Base-by-base conservation (phyloP, 192 early-diverging fungal species). In the Dissophora globulifera region DNA sequence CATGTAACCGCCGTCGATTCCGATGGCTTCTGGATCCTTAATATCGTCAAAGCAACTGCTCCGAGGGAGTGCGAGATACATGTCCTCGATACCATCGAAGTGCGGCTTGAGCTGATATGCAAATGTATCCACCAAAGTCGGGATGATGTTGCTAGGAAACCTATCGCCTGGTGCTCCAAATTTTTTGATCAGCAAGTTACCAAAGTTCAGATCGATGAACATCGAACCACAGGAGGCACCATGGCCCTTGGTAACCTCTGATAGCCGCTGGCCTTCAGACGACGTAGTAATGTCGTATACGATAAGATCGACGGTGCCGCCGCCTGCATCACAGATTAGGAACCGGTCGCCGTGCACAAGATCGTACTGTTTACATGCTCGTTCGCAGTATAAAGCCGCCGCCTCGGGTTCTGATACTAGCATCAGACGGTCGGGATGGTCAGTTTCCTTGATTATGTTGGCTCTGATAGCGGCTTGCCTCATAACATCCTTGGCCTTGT, bases 361-460 rank as follows among this genome's bases (percentile, higher is more conserved):
- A 26, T 83, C 63, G 31, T 74, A 61, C 42, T 74, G 67, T 0
- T 79, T 70, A 46, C 79, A 83, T 26, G 50, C 48, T 26, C 68
- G 67, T 56, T 83, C 74, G 29, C 82, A 82, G 50, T 81, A 81
- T 4, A 81, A 50, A 4, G 80, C 80, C 1, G 74, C 80, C 1
- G 80, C 80, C 43, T 81, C 80, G 15, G 80, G 80, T 43, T 82
- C 80, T 31, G 74, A 78, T 20, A 69, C 71, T n/a, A 82, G 43
- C 50, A 78, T 40, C 6, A 82, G 59, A 26, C 80, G 63, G 10
- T 78, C 68, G 19, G 55, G 62, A 49, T 68, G 80, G 52, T 78
- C 75, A 47, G 27, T 25, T 6, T 50, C 22, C 3, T 53, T 20
- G 20, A 82, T 62, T 35, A 82, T 41, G 1, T 66, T 66, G 25